Conservation (phyloP, 73 alveolate genomes). For the Paramecium bursaria region DNA sequence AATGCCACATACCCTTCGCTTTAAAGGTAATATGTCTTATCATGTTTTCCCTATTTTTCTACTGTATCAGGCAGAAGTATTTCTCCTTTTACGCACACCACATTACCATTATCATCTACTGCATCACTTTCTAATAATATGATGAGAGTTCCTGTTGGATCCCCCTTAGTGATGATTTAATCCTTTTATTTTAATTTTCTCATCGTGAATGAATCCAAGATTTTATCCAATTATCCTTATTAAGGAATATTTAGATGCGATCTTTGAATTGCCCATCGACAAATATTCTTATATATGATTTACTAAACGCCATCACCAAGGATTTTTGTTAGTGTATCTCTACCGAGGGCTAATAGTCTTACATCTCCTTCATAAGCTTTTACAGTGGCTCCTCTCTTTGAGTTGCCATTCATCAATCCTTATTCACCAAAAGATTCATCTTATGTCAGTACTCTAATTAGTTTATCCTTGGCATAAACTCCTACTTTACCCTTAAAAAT, state of each 20-base stretch:
- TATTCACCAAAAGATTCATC: constrained; percentile 68
- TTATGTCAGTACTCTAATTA: constrained; percentile 36
- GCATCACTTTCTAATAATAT: constrained; percentile 67
- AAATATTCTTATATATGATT: constrained; percentile 69
- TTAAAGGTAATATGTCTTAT: constrained; percentile 73
- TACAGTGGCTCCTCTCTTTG: constrained; percentile 63
- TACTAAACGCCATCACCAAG: constrained; percentile 67
- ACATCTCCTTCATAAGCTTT: constrained; percentile 68
- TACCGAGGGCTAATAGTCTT: constrained; percentile 64
- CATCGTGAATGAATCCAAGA: constrained; percentile 60
- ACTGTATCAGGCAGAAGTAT: neutral
- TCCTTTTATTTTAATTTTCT: constrained; percentile 69
- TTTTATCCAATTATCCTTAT: constrained; percentile 60
- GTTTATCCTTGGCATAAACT: constrained; percentile 50
- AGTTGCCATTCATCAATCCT: constrained; percentile 42
- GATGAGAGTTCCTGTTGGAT: constrained; percentile 43
- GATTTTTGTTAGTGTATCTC: constrained; percentile 70
- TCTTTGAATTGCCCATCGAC: constrained; percentile 70
- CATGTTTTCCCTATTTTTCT: constrained; percentile 41
- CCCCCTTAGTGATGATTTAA: constrained; percentile 62
- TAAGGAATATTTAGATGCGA: constrained; percentile 25
- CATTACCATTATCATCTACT: constrained; percentile 34
- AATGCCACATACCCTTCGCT: constrained; percentile 70
- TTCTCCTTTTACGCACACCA: neutral
- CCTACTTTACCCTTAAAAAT: constrained; percentile 63